Percentiles rank a stretch among this genome's conserved stretches.
These are phyloP conservation scores for Aspergillus brunneoviolaceus DNA, from an alignment of 2,329 filamentous ascomycete genomes.

Conservation along the genomic window DNA sequence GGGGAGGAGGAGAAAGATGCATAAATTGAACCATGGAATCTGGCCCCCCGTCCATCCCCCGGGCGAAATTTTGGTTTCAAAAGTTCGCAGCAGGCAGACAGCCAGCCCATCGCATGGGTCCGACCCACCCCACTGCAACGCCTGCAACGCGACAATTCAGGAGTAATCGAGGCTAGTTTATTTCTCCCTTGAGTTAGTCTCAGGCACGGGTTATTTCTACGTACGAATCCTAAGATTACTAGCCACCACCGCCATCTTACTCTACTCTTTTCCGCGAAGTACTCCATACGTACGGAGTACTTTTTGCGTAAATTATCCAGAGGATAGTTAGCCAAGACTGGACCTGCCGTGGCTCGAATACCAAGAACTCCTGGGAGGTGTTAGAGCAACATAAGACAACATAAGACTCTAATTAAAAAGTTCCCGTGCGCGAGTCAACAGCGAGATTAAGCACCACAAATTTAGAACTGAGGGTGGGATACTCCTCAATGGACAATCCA, in stretches of 20 bases:
- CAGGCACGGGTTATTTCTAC: constrained; percentile 4
- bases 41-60: constrained; percentile 4
- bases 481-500: no score
- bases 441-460: neutral
- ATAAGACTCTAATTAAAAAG: neutral
- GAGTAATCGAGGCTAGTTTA: constrained; percentile 4
- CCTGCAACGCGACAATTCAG: constrained; percentile 9
- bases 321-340: neutral
- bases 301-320: no score
- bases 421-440: neutral
- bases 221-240: neutral
- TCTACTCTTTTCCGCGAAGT: neutral
- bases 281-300: no score
- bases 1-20: neutral
- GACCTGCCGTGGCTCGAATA: neutral
- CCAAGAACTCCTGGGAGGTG: neutral
- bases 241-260: neutral
- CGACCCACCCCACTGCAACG: constrained; percentile 7
- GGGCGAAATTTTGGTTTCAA: constrained; percentile 2
- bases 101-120: constrained; percentile 1
- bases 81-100: constrained; percentile 6
- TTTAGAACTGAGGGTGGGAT: neutral
- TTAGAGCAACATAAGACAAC: neutral
- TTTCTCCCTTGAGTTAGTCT: constrained; percentile 3
- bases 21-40: neutral